Evolutionary conservation across 768 basidiomycete species (phyloP).

Genomic region (Chlorophyllum brunneum): DNA sequence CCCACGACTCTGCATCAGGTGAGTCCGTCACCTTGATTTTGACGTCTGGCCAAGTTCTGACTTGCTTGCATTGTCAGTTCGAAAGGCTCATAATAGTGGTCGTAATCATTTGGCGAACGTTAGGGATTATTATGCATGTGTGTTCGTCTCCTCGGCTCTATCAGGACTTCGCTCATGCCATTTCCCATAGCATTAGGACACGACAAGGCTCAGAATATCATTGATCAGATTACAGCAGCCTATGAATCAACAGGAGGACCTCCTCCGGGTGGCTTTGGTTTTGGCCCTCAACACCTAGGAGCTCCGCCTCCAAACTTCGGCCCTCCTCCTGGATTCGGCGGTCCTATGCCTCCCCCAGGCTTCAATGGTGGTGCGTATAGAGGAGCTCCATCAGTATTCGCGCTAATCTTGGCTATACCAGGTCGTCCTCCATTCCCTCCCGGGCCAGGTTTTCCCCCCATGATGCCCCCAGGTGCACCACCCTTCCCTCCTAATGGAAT

Average conservation of each 20-base stretch:
- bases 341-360: conserved; percentile 47
- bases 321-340: conserved; percentile 48
- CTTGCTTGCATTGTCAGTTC: conserved; percentile 47
- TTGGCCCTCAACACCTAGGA: conserved; percentile 76
- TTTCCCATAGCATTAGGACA: conserved; percentile 68
- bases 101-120: conserved; percentile 97
- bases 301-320: conserved; percentile 44
- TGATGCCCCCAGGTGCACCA: conserved; percentile 54
- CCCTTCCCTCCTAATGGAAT: conserved; percentile 70
- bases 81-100: conserved; percentile 98
- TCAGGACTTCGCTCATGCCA: not conserved
- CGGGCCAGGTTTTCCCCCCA: conserved; percentile 51
- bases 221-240: conserved; percentile 94
- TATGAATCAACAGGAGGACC: conserved; percentile 87
- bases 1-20: conserved; percentile 94
- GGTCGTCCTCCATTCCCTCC: conserved; percentile 73
- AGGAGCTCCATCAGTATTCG: not conserved
- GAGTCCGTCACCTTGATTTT: conserved; percentile 19
- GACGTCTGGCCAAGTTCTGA: conserved; percentile 5
- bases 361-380: conserved; percentile 49
- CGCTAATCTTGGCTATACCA: conserved; percentile 20
- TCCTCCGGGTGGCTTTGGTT: conserved; percentile 84
- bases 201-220: conserved; percentile 97
- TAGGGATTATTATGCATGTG: conserved; percentile 94
- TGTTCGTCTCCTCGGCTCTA: conserved; percentile 18